phyloP scores from a whole-genome alignment of 2,329 filamentous ascomycete genomes.

The Stemphylium lycopersici region DNA sequence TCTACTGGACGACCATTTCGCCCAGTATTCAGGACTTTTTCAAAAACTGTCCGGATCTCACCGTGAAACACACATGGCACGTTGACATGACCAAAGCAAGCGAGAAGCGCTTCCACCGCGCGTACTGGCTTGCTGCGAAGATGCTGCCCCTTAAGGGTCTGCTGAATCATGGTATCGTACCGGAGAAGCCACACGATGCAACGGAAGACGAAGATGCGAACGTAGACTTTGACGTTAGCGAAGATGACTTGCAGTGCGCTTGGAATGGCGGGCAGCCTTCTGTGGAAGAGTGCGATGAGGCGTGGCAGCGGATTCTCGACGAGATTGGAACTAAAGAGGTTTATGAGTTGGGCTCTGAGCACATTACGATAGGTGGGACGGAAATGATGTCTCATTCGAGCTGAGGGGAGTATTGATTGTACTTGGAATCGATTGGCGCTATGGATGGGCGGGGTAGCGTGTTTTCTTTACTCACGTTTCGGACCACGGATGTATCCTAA shows the following conservation, averaged over 20 bases:
- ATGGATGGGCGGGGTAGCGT: background rate
- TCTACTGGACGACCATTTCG: constrained; percentile 35
- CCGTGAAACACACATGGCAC: constrained; percentile 20
- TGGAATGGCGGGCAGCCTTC: constrained; percentile 8
- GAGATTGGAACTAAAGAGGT: background rate
- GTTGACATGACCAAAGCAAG: constrained; percentile 14
- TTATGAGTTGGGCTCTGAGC: background rate
- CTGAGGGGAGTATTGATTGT: background rate
- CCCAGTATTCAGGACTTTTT: constrained; percentile 12
- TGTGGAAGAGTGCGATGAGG: background rate
- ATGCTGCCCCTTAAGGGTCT: constrained; percentile 16
- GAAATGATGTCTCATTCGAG: background rate
- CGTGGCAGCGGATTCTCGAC: constrained; percentile 8
- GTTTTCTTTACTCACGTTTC: no score
- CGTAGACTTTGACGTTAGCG: constrained; percentile 9
- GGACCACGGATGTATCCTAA: no score
- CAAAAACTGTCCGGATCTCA: background rate
- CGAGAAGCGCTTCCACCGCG: constrained; percentile 35
- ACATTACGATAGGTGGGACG: constrained; percentile 4
- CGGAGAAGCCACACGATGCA: constrained; percentile 11
- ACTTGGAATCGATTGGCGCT: no score
- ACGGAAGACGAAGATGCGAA: constrained; percentile 5
- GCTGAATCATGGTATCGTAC: constrained; percentile 13
- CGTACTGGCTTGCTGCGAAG: constrained; percentile 39
- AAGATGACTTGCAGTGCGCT: constrained; percentile 12